Evolutionary conservation across 2,329 filamentous ascomycete genomes (phyloP).

Genomic region (Zalaria obscura): DNA sequence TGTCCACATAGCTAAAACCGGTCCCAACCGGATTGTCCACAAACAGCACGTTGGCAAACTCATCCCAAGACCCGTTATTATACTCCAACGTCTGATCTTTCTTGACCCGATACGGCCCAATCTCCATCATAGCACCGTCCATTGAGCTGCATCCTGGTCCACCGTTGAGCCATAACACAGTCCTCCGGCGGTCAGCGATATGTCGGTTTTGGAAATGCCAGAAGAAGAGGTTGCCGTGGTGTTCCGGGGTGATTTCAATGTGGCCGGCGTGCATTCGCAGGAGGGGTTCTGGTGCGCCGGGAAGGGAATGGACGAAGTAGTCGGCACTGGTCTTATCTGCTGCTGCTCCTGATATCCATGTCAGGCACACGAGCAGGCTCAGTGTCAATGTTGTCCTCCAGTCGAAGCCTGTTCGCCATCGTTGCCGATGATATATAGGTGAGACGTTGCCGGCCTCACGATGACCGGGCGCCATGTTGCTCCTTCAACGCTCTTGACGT

Average conservation of each 20-base stretch:
- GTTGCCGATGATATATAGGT: background rate
- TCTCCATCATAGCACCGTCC: constrained; percentile 91
- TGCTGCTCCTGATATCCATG: constrained; percentile 3
- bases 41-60: constrained; percentile 93
- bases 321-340: constrained; percentile 57
- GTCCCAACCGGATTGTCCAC: constrained; percentile 96
- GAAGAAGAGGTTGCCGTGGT: constrained; percentile 93
- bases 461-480: too few species aligned
- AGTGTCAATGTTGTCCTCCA: constrained; percentile 3
- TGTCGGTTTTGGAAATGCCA: constrained; percentile 96
- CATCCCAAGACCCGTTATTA: constrained; percentile 96
- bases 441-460: too few species aligned
- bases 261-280: constrained; percentile 99
- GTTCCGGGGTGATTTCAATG: constrained; percentile 72
- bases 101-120: constrained; percentile 81
- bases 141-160: constrained; percentile 95
- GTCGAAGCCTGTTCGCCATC: background rate
- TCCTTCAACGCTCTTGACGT: too few species aligned
- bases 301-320: constrained; percentile 77
- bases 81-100: constrained; percentile 56
- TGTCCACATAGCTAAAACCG: constrained; percentile 90
- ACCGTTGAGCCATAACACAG: constrained; percentile 93
- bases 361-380: constrained; percentile 3
- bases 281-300: constrained; percentile 66
- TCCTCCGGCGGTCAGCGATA: constrained; percentile 80